Percentiles rank a stretch among this genome's conserved stretches.
phyloP scores from a whole-genome alignment of 1,284 basidiomycete genomes.

The Peniophora sp. region DNA sequence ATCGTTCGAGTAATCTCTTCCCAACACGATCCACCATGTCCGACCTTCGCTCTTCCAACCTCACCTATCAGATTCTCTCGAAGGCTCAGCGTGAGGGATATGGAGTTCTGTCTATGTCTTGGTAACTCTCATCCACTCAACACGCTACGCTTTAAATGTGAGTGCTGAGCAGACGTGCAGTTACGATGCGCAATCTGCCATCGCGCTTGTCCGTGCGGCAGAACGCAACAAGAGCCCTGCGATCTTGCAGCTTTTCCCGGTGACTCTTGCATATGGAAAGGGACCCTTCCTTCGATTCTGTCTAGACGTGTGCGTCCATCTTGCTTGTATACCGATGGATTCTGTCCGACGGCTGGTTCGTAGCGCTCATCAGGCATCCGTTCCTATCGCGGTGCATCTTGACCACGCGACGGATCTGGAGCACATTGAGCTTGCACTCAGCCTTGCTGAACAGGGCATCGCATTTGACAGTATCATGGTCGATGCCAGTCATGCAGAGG shows the following conservation, averaged over 20 bases:
- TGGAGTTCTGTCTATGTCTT: constrained; percentile 37
- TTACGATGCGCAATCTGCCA: constrained; percentile 37
- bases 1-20: too few relatives aligned
- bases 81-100: constrained; percentile 36
- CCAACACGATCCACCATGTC: too few relatives aligned
- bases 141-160: background rate
- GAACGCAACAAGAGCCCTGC: constrained; percentile 36
- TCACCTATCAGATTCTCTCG: constrained; percentile 32
- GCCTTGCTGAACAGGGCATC: constrained; percentile 38
- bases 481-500: constrained; percentile 41
- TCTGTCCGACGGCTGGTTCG: background rate
- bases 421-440: constrained; percentile 37
- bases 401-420: constrained; percentile 42
- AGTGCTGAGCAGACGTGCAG: constrained; percentile 16
- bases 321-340: background rate
- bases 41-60: constrained; percentile 17
- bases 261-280: constrained; percentile 37
- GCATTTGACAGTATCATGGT: constrained; percentile 46
- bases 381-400: constrained; percentile 40
- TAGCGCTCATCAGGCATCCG: constrained; percentile 36
- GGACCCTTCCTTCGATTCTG: constrained; percentile 41
- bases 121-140: constrained; percentile 13
- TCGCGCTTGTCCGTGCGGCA: constrained; percentile 37
- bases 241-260: constrained; percentile 38
- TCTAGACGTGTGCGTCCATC: constrained; percentile 27